phyloP scores from a whole-genome alignment of 1,284 basidiomycete genomes.

The Anthracocystis panici-leucophaei region DNA sequence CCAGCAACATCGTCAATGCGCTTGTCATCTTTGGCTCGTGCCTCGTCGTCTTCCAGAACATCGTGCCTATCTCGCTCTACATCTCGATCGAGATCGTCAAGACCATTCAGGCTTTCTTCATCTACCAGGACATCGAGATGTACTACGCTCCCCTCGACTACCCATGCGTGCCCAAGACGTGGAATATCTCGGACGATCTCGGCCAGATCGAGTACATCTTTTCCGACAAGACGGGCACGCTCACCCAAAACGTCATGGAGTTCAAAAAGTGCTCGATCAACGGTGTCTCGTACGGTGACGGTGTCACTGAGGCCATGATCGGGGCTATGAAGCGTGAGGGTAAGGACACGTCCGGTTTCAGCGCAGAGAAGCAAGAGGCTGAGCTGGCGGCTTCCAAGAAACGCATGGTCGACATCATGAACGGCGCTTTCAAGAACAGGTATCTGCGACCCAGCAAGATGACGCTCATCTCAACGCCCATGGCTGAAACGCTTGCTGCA shows the following conservation, averaged over 20 bases:
- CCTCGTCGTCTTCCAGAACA: conserved; percentile 96
- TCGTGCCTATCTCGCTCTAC: conserved; percentile 95
- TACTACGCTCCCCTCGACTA: conserved; percentile 87
- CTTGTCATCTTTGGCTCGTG: conserved; percentile 81
- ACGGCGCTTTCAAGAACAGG: conserved; percentile 85
- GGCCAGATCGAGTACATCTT: conserved; percentile 98
- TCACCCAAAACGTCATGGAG: conserved; percentile 86
- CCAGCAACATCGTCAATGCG: conserved; percentile 78
- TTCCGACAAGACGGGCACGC: conserved; percentile 80
- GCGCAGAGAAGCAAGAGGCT: conserved; percentile 73
- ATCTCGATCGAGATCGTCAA: conserved; percentile 99
- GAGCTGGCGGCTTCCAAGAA: conserved; percentile 79
- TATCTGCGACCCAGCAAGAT: conserved; percentile 84
- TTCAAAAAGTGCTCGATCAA: conserved; percentile 94
- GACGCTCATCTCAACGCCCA: conserved; percentile 86
- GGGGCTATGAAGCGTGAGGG: conserved; percentile 89
- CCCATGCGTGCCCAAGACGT: conserved; percentile 92
- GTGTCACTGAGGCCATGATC: conserved; percentile 92
- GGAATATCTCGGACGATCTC: conserved; percentile 97
- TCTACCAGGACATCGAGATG: conserved; percentile 94
- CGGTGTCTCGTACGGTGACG: conserved; percentile 89
- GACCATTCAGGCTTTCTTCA: conserved; percentile 96
- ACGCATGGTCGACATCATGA: conserved; percentile 83
- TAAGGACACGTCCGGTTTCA: conserved; percentile 74
- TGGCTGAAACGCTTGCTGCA: conserved; percentile 82